Percentiles rank a stretch among this genome's conserved stretches.
Evolutionary conservation across 108 stramenopile species (phyloP).

Genomic region (Cafeteria roenbergensis): DNA sequence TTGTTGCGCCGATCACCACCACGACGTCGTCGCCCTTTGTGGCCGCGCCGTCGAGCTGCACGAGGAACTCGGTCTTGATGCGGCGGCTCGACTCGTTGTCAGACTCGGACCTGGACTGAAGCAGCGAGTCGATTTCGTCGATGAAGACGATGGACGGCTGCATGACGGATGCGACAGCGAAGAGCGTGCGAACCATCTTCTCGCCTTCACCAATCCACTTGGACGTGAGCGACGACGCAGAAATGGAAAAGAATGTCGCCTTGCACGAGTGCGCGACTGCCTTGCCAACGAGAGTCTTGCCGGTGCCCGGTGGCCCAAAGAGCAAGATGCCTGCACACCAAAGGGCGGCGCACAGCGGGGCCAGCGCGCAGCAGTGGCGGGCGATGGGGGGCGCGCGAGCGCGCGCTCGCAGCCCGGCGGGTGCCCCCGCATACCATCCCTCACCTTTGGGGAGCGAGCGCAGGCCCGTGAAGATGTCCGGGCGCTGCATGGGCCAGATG

Average conservation of each 20-base stretch:
- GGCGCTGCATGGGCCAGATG: constrained; percentile 73
- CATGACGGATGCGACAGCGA: constrained; percentile 79
- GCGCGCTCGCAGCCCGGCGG: too few relatives aligned
- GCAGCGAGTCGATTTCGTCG: constrained; percentile 85
- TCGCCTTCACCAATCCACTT: constrained; percentile 99
- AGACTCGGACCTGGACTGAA: constrained; percentile 70
- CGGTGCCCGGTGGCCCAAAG: constrained; percentile 61
- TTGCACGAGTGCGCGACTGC: constrained; percentile 90
- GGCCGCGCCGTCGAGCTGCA: constrained; percentile 76
- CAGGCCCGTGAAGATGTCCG: constrained; percentile 78
- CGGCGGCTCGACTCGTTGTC: constrained; percentile 84
- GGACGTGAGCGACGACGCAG: constrained; percentile 84
- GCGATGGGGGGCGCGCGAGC: too few relatives aligned
- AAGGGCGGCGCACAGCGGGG: too few relatives aligned
- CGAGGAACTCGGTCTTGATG: constrained; percentile 84
- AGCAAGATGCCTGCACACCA: constrained; percentile 70
- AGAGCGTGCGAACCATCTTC: constrained; percentile 84
- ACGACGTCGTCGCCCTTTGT: constrained; percentile 65
- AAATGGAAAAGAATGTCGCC: constrained; percentile 95
- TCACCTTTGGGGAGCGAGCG: constrained; percentile 68
- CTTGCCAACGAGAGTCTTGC: constrained; percentile 96
- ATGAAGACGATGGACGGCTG: constrained; percentile 82
- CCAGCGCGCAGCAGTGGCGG: too few relatives aligned
- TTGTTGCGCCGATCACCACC: constrained; percentile 89
- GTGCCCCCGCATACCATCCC: too few relatives aligned